phyloP scores from a whole-genome alignment of 2,329 filamentous ascomycete species.

The Salinomyces thailandicus region DNA sequence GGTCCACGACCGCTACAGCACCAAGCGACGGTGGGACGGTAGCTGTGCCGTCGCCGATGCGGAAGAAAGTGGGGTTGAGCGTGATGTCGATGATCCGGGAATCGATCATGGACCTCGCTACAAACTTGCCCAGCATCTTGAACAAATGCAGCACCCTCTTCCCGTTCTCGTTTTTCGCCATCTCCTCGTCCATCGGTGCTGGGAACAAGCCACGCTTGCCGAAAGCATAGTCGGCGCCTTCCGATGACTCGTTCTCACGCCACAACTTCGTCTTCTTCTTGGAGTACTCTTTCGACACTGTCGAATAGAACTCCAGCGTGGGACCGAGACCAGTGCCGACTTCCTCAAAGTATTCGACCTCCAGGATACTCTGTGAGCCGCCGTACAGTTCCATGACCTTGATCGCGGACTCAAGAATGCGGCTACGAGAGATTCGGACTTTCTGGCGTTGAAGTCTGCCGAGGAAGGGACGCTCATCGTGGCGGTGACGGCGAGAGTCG shows the following conservation, averaged over 20 bases:
- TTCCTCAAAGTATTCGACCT: constrained; percentile 98
- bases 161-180: constrained; percentile 64
- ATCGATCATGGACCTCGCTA: constrained; percentile 95
- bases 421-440: constrained; percentile 89
- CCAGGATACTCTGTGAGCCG: constrained; percentile 86
- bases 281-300: constrained; percentile 90
- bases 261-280: constrained; percentile 96
- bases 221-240: constrained; percentile 71
- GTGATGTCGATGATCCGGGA: constrained; percentile 95
- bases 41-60: constrained; percentile 62
- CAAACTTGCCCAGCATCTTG: constrained; percentile 91
- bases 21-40: constrained; percentile 73
- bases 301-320: constrained; percentile 95
- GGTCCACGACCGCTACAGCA: constrained; percentile 80
- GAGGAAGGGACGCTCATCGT: constrained; percentile 83
- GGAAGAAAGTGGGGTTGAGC: constrained; percentile 96
- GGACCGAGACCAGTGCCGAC: constrained; percentile 92
- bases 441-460: constrained; percentile 91
- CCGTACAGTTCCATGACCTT: constrained; percentile 99
- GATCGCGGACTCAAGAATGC: constrained; percentile 89
- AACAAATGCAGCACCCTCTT: constrained; percentile 81
- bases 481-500: constrained; percentile 65
- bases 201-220: constrained; percentile 81
- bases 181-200: constrained; percentile 72
- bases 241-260: constrained; percentile 74